Conservation (phyloP, 2,329 filamentous ascomycete genomes). For the Thelonectria discophora region DNA sequence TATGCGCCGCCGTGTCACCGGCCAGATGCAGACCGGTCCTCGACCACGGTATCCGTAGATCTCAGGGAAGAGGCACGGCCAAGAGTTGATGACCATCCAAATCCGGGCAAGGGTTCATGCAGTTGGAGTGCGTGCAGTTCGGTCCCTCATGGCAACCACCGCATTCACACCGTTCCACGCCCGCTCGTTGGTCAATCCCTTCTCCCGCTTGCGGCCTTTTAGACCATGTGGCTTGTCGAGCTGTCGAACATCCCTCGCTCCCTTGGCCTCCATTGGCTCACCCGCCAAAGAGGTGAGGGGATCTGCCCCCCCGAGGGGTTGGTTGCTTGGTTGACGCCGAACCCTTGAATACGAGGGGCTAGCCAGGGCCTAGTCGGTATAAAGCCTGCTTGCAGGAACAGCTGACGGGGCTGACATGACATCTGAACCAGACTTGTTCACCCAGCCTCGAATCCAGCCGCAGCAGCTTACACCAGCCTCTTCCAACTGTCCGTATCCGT, state of each 20-base stretch:
- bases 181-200: slow-evolving; percentile 1
- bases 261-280: not conserved
- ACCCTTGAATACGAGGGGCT: slow-evolving; percentile 6
- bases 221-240: not conserved
- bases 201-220: not conserved
- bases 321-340: slow-evolving; percentile 8
- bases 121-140: not conserved
- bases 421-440: not conserved
- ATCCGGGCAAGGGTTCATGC: not conserved
- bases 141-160: not conserved
- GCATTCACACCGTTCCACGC: not conserved
- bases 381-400: not conserved
- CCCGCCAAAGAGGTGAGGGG: not conserved
- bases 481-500: not conserved
- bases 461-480: not conserved
- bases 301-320: not conserved
- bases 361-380: not conserved
- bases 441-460: not conserved
- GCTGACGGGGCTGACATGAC: not conserved
- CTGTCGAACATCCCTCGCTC: not conserved
- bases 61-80: too few relatives aligned
- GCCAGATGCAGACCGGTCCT: too few relatives aligned
- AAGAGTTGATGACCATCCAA: not conserved
- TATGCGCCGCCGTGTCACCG: not conserved
- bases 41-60: too few relatives aligned